Conservation (phyloP, 1,284 basidiomycete genomes). For the Heliocybe sulcata region DNA sequence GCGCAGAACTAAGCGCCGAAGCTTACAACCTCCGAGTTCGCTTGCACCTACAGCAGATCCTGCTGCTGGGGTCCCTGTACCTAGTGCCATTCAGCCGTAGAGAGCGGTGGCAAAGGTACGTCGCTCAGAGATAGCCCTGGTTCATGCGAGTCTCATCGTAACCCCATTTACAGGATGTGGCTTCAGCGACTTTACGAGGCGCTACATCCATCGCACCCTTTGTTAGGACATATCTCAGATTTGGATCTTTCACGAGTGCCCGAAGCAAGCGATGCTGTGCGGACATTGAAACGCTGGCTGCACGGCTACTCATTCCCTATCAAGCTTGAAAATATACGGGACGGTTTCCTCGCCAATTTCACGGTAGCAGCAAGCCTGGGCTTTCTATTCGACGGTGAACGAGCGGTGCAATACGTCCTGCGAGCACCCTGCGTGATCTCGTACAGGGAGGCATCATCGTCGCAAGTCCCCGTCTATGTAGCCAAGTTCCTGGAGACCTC, state of each 20-base stretch:
- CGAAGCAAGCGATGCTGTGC: neutral
- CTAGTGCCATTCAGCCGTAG: too few relatives aligned
- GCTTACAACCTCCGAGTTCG: conserved; percentile 9
- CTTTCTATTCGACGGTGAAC: too few relatives aligned
- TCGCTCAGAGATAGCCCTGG: too few relatives aligned
- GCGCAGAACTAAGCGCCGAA: conserved; percentile 4
- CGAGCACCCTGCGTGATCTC: too few relatives aligned
- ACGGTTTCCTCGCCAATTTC: neutral
- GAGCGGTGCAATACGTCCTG: too few relatives aligned
- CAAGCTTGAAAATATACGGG: neutral
- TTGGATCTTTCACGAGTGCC: neutral
- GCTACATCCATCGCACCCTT: neutral
- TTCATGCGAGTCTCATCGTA: neutral
- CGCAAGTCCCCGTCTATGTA: too few relatives aligned
- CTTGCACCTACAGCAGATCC: conserved; percentile 8
- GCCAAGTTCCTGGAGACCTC: too few relatives aligned
- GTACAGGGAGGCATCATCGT: too few relatives aligned
- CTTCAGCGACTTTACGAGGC: neutral
- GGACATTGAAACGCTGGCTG: neutral
- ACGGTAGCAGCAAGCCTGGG: neutral
- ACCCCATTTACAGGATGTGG: neutral
- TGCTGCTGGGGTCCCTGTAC: too few relatives aligned
- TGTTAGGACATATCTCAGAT: neutral
- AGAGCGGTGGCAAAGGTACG: too few relatives aligned
- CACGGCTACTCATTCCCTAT: neutral